Base-by-base conservation (phyloP, 176 grass and related monocot genomes). In the Lolium rigidum region DNA sequence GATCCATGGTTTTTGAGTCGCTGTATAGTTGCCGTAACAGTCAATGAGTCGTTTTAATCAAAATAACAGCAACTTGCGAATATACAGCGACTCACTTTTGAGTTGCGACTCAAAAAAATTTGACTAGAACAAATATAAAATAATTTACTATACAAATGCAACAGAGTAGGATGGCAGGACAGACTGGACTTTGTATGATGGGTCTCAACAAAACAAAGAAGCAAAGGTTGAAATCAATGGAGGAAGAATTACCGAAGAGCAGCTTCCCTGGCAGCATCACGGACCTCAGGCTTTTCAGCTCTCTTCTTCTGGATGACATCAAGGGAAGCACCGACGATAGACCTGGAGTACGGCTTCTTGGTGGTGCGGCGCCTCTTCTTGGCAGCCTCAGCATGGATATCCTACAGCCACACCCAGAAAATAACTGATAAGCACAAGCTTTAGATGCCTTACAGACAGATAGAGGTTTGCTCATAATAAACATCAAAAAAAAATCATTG, bases 281-380 rank as follows among this genome's bases (percentile, higher is more conserved):
- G 86, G 43, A 88, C 80, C 61, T 88, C 86, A 25, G 71, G 60
- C 72, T 88, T 88, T 50, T 88, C 86, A 16, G 86, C 62, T 88
- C 86, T 83, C 79, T 58, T 88, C 86, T 88, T 88, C 65, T 88
- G 80, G 63, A 88, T 82, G 18, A 77, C 80, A 24, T 88, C 86
- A 43, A 88, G 80, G 22, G 60, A 82, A 48, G 86, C 80, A 38
- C 86, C 80, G 1, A 88, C 80, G 58, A 88, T 83, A 17, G 86
- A 88, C 72, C 86, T 83, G 35, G 86, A 88, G 51, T 87, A 76
- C 0, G 59, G 79, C 49, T 68, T 88, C 72, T 83, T 88, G 10
- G 86, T 88, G 37, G 86, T 48, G 44, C 80, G 86, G 6, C 80
- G 72, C 72, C 79, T 88, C 86, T 83, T 88, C 73, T 83, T 88